phyloP scores from a whole-genome alignment of 768 basidiomycete species.

The Clitopilus passeckerianus region DNA sequence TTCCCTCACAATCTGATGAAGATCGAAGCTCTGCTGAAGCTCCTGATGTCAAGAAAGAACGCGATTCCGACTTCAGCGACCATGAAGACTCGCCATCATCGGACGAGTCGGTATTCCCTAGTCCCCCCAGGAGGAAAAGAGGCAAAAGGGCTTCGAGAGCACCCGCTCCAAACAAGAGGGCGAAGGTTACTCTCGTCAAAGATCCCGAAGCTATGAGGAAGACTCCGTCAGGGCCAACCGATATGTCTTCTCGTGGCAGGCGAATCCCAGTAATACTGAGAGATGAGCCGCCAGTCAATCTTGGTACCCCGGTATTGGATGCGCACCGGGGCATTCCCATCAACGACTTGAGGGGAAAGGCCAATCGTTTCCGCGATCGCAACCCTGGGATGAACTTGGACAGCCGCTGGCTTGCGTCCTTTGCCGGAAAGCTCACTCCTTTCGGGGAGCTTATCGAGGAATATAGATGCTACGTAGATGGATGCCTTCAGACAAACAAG shows the following conservation, averaged over 20 bases:
- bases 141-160: not conserved
- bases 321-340: slow-evolving; percentile 60
- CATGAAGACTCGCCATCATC: not conserved
- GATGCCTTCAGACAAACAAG: slow-evolving; percentile 66
- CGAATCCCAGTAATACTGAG: not conserved
- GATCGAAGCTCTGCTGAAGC: not conserved
- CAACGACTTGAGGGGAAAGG: slow-evolving; percentile 48
- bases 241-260: not conserved
- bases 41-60: not conserved
- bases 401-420: slow-evolving; percentile 59
- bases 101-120: not conserved
- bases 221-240: not conserved
- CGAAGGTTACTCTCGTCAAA: not conserved
- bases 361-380: slow-evolving; percentile 45
- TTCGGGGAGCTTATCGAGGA: slow-evolving; percentile 53
- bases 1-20: too few species aligned
- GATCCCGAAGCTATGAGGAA: not conserved
- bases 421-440: slow-evolving; percentile 60
- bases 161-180: not conserved
- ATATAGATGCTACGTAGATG: slow-evolving; percentile 64
- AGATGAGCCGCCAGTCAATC: slow-evolving; percentile 14
- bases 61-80: not conserved
- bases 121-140: slow-evolving; percentile 1
- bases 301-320: slow-evolving; percentile 54
- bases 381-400: slow-evolving; percentile 58